Base-by-base conservation (phyloP, 306 rosid species). In the Lagenaria siceraria region DNA sequence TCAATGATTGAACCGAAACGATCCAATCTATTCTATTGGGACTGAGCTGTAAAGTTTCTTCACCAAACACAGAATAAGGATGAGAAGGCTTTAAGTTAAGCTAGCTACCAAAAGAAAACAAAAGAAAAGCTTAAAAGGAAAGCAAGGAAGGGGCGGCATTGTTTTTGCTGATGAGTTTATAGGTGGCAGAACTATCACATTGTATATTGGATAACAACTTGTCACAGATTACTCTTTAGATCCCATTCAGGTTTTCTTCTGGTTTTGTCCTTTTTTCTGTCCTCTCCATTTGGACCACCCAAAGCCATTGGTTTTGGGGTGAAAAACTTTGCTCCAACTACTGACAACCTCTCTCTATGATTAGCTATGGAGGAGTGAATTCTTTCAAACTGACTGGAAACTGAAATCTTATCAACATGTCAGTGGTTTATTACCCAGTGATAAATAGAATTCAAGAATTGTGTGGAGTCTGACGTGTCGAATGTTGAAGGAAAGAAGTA, bases 1-100 rank as follows among this genome's bases (percentile, higher is more conserved):
- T n/a, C 61, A 51, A 51, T 73, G 77, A 73, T 73, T 73, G 77
- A 52, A 51, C 62, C 7, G 15, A 27, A 27, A 31, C 15, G 42
- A 52, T 51, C 62, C 25, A 31, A 73, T 73, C 77, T 27, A 71
- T 25, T 46, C 21, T 72, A 62, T 64, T 2, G 31, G 77, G 62
- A 10, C 38, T 25, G 62, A 73, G 77, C 77, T 73, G 77, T 73
- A 73, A 73, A 73, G 77, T 13, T 29, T 11, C 5, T 6, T 31
- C 48, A 52, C 77, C 77, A 52, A 73, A 73, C 62, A 10, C 27
- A 73, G 77, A 73, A 73, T 73, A 29, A 51, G 62, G 77, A 73
- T 31, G 25, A 19, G 62, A 52, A 31, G 18, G 60, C 48, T 73
- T 51, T 73, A 51, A n/a, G 62, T 31, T 73, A 48, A 2, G 77